Base-by-base conservation (phyloP, 495 filamentous ascomycete species). In the Cudoniella acicularis region DNA sequence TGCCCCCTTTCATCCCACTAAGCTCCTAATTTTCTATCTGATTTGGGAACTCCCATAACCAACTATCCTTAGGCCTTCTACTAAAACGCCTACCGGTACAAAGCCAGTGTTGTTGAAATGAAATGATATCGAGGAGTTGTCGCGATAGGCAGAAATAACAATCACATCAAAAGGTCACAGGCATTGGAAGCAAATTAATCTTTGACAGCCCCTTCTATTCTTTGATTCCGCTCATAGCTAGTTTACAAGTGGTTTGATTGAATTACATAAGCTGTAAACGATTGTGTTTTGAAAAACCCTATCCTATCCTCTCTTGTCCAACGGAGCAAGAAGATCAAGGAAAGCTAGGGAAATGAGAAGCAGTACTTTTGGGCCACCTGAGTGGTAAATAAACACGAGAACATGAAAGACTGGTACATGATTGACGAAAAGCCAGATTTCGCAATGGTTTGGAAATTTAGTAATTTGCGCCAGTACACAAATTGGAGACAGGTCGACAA, bases 241-340 rank as follows among this genome's bases (percentile, higher is more conserved):
- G 20, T 36, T 36, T 36, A 36, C 30, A 36, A 36, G 6, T 36
- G 13, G 30, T 36, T 13, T 36, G 13, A 36, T 36, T 36, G 30
- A 52, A 26, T 6, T 30, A 47, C 49, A 25, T 52, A 17, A 22
- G 49, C 23, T 17, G 17, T 23, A 52, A 24, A 25, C 20, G 10
- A n/a, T 10, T 24, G 49, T 26, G 20, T 47, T 17, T 17, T 47
- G 43, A 17, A 24, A 46, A 18, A 26, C 52, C 52, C 45, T 53
- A 56, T 52, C 49, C 59, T 52, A 48, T 25, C 13, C 26, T 22
- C 22, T 20, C 46, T 62, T 56, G 36, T 62, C 60, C 54, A 58
- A 20, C 40, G 49, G 60, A 58, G 54, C 53, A 57, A 47, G 22
- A 49, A 58, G 23, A 42, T 21, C 21, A 48, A 21, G 30, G 46